A percentile compares a stretch with the other conserved stretches of the same genome.
These are phyloP conservation scores for Fusarium sp. DNA, from an alignment of 2,329 filamentous ascomycete genomes.

Conservation along the genomic window DNA sequence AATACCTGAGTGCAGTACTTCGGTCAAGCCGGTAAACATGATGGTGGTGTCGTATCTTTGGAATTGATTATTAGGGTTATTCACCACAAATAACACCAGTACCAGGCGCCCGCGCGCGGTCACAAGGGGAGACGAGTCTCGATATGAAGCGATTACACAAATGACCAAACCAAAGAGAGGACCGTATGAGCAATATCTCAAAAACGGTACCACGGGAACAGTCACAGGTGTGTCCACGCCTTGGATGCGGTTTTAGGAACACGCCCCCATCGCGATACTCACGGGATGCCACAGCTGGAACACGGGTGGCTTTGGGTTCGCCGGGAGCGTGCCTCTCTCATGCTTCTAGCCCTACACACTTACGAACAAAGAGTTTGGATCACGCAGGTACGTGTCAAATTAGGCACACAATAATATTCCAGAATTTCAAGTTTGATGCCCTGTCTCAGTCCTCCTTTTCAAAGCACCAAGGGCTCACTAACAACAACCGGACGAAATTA, in stretches of 20 bases:
- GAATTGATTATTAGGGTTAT: slow-evolving; percentile 36
- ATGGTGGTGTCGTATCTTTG: slow-evolving; percentile 29
- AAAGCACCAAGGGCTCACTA: slow-evolving; percentile 29
- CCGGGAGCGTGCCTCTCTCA: slow-evolving; percentile 26
- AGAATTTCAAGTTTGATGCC: slow-evolving; percentile 26
- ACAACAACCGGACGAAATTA: slow-evolving; percentile 22
- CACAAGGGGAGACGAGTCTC: slow-evolving; percentile 22
- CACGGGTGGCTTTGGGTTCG: slow-evolving; percentile 38
- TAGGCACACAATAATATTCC: slow-evolving; percentile 34
- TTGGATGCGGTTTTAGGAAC: slow-evolving; percentile 23
- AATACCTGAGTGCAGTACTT: slow-evolving; percentile 20
- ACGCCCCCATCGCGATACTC: slow-evolving; percentile 38
- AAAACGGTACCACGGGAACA: slow-evolving; percentile 43
- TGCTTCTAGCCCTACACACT: slow-evolving; percentile 38
- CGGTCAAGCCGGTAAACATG: slow-evolving; percentile 22
- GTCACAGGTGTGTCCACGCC: slow-evolving; percentile 17
- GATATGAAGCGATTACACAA: slow-evolving; percentile 28
- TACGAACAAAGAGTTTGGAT: slow-evolving; percentile 25
- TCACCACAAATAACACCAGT: slow-evolving; percentile 13
- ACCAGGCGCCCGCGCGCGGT: slow-evolving; percentile 6
- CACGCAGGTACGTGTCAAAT: slow-evolving; percentile 36
- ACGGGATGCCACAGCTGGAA: slow-evolving; percentile 33
- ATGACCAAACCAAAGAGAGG: slow-evolving; percentile 26
- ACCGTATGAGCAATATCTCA: slow-evolving; percentile 35
- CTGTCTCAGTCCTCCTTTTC: slow-evolving; percentile 41